Conservation (phyloP, 2,329 filamentous ascomycete species). For the Verticillium albo-atrum region DNA sequence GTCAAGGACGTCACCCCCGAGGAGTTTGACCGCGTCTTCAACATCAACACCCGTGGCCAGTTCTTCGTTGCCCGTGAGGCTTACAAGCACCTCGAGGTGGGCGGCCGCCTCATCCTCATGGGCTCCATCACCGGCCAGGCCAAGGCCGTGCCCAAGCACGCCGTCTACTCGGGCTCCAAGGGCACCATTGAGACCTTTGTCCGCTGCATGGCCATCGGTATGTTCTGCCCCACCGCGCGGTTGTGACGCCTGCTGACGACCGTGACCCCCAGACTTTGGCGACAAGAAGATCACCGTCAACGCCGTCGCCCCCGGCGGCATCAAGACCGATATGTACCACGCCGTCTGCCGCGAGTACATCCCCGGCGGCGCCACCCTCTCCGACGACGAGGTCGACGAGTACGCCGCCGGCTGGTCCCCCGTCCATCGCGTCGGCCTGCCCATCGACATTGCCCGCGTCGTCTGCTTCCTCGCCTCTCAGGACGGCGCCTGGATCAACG, state of each 20-base stretch:
- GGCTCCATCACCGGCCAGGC: slow-evolving; percentile 64
- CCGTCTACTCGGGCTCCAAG: slow-evolving; percentile 72
- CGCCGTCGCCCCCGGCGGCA: slow-evolving; percentile 61
- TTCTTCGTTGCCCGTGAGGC: slow-evolving; percentile 70
- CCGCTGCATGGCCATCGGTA: slow-evolving; percentile 66
- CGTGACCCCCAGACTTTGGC: slow-evolving; percentile 54
- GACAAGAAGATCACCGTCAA: slow-evolving; percentile 66
- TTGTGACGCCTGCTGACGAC: background rate
- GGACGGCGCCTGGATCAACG: slow-evolving; percentile 43
- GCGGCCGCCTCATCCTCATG: slow-evolving; percentile 70
- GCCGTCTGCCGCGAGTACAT: slow-evolving; percentile 62
- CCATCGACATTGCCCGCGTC: slow-evolving; percentile 63
- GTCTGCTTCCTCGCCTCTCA: slow-evolving; percentile 50
- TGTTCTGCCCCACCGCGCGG: slow-evolving; percentile 15
- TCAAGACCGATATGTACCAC: slow-evolving; percentile 67
- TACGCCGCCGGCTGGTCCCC: slow-evolving; percentile 41
- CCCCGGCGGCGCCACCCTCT: slow-evolving; percentile 49
- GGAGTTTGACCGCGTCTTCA: slow-evolving; percentile 68
- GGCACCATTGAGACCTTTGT: slow-evolving; percentile 74
- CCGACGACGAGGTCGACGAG: slow-evolving; percentile 57
- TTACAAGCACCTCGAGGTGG: slow-evolving; percentile 63
- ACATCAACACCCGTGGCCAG: slow-evolving; percentile 63
- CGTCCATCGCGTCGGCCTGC: slow-evolving; percentile 60
- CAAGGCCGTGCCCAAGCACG: slow-evolving; percentile 65
- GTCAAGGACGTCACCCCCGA: slow-evolving; percentile 65